phyloP scores from a whole-genome alignment of 2,329 filamentous ascomycete genomes.

The Neonectria ditissima region DNA sequence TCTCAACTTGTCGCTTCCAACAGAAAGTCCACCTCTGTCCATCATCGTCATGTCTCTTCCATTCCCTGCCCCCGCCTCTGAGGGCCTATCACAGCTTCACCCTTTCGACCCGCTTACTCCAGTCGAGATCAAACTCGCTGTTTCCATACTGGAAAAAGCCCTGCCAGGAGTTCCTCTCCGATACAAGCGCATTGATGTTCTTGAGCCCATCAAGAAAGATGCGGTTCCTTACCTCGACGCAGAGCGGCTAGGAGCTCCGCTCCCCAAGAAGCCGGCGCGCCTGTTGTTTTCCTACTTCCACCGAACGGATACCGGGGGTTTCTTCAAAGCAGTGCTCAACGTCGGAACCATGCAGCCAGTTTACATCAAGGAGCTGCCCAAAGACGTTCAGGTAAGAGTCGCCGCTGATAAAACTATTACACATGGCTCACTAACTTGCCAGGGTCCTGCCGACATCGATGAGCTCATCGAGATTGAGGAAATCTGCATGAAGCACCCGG shows the following conservation, averaged over 20 bases:
- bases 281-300: constrained; percentile 8
- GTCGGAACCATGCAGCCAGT: neutral
- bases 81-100: neutral
- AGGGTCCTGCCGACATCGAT: constrained; percentile 21
- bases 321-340: constrained; percentile 17
- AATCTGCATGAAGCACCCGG: constrained; percentile 10
- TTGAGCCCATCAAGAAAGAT: constrained; percentile 21
- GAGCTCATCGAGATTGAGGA: constrained; percentile 20
- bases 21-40: neutral
- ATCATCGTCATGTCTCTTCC: neutral
- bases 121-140: constrained; percentile 10
- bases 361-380: constrained; percentile 3
- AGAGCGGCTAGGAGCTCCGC: constrained; percentile 4
- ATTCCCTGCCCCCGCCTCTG: neutral
- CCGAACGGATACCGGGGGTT: neutral
- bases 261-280: constrained; percentile 13
- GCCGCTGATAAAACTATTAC: too few relatives aligned
- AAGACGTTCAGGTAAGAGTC: neutral
- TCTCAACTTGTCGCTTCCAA: neutral
- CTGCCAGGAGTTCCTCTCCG: constrained; percentile 8
- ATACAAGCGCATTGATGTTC: constrained; percentile 17
- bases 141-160: constrained; percentile 3
- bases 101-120: constrained; percentile 24
- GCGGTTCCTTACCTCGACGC: constrained; percentile 20
- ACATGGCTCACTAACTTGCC: neutral